A percentile compares a stretch with the other conserved stretches of the same genome.
Evolutionary conservation across 768 basidiomycete genomes (phyloP).

Genomic region (Tulasnella sp.): DNA sequence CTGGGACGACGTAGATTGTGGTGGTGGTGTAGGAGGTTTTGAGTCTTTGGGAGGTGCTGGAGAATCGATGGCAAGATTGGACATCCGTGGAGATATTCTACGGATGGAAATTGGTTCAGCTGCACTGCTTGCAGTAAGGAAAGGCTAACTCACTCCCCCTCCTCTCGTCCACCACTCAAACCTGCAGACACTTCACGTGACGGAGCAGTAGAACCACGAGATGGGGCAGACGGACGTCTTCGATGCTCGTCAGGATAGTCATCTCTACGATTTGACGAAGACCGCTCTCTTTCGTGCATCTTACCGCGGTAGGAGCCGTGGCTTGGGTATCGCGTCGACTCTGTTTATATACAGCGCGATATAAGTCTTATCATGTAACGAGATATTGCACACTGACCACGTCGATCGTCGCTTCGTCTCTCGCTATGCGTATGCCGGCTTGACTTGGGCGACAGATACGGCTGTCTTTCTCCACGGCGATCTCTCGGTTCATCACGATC

Average conservation of each 20-base stretch:
- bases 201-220: background rate
- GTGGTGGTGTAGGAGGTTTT: slow-evolving; percentile 14
- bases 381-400: background rate
- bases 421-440: background rate
- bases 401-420: background rate
- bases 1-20: slow-evolving; percentile 13
- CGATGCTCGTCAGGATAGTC: slow-evolving; percentile 19
- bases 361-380: background rate
- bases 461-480: background rate
- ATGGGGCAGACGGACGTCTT: background rate
- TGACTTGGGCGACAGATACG: background rate
- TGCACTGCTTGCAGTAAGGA: background rate
- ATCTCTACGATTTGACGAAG: slow-evolving; percentile 21
- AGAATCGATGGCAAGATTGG: slow-evolving; percentile 17
- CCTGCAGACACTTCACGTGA: slow-evolving; percentile 16
- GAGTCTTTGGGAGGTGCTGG: slow-evolving; percentile 20
- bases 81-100: slow-evolving; percentile 53
- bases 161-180: slow-evolving; percentile 50
- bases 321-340: slow-evolving; percentile 11
- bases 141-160: slow-evolving; percentile 75
- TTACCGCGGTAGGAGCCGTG: slow-evolving; percentile 24
- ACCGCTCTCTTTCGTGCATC: slow-evolving; percentile 20
- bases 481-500: slow-evolving; percentile 22
- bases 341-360: background rate
- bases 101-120: slow-evolving; percentile 16